Conservation (phyloP, 192 early-diverging fungal species). For the Chytriomyces confervae region DNA sequence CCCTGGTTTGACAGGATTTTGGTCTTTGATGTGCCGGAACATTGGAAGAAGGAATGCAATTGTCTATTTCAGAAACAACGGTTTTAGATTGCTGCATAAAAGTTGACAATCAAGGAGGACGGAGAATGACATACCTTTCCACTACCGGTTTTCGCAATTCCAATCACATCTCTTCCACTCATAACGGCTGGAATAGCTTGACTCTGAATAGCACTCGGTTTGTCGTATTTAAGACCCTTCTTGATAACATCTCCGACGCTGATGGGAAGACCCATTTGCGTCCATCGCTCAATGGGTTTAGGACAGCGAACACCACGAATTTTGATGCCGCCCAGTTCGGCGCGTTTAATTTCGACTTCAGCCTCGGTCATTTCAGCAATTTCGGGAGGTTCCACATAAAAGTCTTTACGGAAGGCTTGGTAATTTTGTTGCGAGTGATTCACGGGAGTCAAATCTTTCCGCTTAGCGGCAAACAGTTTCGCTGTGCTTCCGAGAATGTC, state of each 20-base stretch:
- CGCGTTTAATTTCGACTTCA: conserved; percentile 82
- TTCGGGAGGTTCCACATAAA: conserved; percentile 95
- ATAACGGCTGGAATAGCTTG: conserved; percentile 96
- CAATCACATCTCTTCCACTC: conserved; percentile 94
- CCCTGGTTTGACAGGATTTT: conserved; percentile 44
- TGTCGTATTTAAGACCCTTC: conserved; percentile 78
- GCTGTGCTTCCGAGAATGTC: conserved; percentile 68
- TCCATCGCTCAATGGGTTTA: conserved; percentile 93
- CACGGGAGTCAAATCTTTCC: conserved; percentile 86
- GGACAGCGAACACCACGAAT: conserved; percentile 89
- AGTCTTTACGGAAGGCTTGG: conserved; percentile 87
- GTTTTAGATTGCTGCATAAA: background rate
- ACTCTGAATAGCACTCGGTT: conserved; percentile 87
- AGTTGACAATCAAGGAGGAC: background rate
- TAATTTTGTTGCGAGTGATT: conserved; percentile 88
- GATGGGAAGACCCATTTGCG: conserved; percentile 89
- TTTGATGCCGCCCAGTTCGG: conserved; percentile 91
- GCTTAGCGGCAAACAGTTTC: conserved; percentile 76
- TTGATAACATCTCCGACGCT: conserved; percentile 73
- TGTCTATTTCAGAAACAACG: conserved; percentile 51
- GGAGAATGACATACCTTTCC: conserved; percentile 67
- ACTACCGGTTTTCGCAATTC: conserved; percentile 91
- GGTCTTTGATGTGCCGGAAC: conserved; percentile 77
- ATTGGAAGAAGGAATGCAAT: conserved; percentile 93
- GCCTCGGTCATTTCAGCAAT: conserved; percentile 78